Evolutionary conservation across 1,139 yeast genomes (phyloP).

Genomic region (Kazachstania sp.): DNA sequence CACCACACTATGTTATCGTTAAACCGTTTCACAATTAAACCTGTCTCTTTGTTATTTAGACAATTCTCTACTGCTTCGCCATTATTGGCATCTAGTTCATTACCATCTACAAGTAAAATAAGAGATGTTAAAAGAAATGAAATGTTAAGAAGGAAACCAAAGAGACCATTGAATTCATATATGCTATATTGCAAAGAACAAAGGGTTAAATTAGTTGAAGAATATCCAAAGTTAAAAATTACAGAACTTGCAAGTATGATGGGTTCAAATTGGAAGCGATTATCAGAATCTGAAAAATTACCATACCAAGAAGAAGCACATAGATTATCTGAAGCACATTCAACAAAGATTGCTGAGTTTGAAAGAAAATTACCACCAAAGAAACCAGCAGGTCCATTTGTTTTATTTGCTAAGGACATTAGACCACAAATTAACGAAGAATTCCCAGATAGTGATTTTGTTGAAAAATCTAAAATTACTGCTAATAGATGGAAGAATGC

Average conservation of each 20-base stretch:
- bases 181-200: slow-evolving; percentile 14
- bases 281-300: slow-evolving; percentile 20
- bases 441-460: slow-evolving; percentile 16
- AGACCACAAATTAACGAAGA: slow-evolving; percentile 12
- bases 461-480: slow-evolving; percentile 17
- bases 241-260: slow-evolving; percentile 18
- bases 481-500: slow-evolving; percentile 21
- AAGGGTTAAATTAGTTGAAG: slow-evolving; percentile 12
- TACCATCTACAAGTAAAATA: slow-evolving; percentile 1
- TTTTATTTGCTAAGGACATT: slow-evolving; percentile 16
- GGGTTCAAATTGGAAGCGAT: slow-evolving; percentile 26
- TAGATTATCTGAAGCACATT: slow-evolving; percentile 9
- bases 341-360: slow-evolving; percentile 6
- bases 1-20: not conserved
- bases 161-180: slow-evolving; percentile 26
- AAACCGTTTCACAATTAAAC: not conserved
- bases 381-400: slow-evolving; percentile 24
- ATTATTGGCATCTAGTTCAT: not conserved
- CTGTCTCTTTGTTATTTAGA: not conserved
- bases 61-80: not conserved
- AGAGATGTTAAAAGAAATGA: slow-evolving; percentile 8
- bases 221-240: slow-evolving; percentile 18
- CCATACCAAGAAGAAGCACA: slow-evolving; percentile 10
- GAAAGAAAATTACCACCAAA: slow-evolving; percentile 22
- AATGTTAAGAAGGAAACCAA: slow-evolving; percentile 21